A percentile compares a stretch with the other conserved stretches of the same genome.
phyloP scores from a whole-genome alignment of 768 basidiomycete species.

The Lanmaoa rubissima region DNA sequence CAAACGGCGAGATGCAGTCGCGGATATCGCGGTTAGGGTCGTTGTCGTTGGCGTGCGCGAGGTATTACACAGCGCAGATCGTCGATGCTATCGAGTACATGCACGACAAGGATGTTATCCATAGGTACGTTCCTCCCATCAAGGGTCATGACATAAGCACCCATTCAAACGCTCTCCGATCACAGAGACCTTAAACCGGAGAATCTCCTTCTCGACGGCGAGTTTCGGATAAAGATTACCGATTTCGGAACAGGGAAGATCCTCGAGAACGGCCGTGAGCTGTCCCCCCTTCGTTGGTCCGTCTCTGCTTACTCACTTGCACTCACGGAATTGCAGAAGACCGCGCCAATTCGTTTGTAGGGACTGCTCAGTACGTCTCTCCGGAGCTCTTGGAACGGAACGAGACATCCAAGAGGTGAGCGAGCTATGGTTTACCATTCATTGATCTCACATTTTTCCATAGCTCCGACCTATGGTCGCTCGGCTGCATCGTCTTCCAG shows the following conservation, averaged over 20 bases:
- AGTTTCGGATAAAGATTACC: conserved; percentile 88
- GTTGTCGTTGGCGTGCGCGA: conserved; percentile 69
- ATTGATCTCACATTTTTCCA: background rate
- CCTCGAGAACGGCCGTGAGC: conserved; percentile 54
- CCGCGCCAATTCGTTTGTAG: conserved; percentile 75
- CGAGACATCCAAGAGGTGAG: conserved; percentile 75
- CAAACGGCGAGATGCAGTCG: conserved; percentile 76
- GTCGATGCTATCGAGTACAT: conserved; percentile 88
- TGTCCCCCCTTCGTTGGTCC: background rate
- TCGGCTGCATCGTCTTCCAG: conserved; percentile 93
- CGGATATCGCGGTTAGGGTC: conserved; percentile 81
- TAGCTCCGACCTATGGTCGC: conserved; percentile 93
- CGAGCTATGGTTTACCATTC: background rate
- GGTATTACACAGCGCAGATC: conserved; percentile 88
- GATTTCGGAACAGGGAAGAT: conserved; percentile 95
- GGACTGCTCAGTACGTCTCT: conserved; percentile 86
- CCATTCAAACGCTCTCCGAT: background rate
- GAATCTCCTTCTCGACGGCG: conserved; percentile 86
- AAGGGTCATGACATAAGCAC: conserved; percentile 10
- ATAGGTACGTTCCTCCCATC: conserved; percentile 50
- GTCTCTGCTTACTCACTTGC: conserved; percentile 1
- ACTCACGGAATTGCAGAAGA: conserved; percentile 37
- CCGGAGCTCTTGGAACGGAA: conserved; percentile 78
- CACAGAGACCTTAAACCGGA: conserved; percentile 76
- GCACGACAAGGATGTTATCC: conserved; percentile 86